Percentiles rank a stretch among this genome's conserved stretches.
phyloP scores from a whole-genome alignment of 2,329 filamentous ascomycete species.

The Cercospora zeina region DNA sequence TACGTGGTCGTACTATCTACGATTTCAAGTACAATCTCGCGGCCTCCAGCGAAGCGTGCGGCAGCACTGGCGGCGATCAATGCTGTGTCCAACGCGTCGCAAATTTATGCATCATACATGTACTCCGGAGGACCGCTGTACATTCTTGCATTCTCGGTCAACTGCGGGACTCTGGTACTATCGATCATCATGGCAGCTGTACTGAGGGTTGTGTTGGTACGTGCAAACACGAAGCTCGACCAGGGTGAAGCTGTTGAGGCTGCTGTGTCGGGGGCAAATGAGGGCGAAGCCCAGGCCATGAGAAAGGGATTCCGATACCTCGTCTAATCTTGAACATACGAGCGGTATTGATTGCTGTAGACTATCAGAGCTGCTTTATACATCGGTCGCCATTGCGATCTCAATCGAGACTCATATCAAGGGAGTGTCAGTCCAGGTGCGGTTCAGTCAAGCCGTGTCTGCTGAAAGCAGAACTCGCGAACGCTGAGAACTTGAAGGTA shows the following conservation, averaged over 20 bases:
- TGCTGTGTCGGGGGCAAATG: conserved; percentile 51
- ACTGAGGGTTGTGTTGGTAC: conserved; percentile 62
- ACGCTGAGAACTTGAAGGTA: no score
- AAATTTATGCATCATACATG: conserved; percentile 58
- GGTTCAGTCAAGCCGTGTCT: neutral
- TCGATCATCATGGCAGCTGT: conserved; percentile 64
- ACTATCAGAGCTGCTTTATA: neutral
- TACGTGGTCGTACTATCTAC: conserved; percentile 70
- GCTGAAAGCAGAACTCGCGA: no score
- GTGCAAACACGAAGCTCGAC: conserved; percentile 70
- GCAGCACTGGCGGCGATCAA: conserved; percentile 76
- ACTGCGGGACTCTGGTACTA: conserved; percentile 61
- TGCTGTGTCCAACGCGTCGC: conserved; percentile 63
- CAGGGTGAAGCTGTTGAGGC: conserved; percentile 58
- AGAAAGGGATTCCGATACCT: conserved; percentile 67
- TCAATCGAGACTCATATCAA: neutral
- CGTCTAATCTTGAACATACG: conserved; percentile 20
- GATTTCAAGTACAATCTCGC: conserved; percentile 73
- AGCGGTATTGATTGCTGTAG: neutral
- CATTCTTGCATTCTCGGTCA: conserved; percentile 40
- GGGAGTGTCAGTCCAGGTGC: neutral
- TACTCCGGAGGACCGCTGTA: conserved; percentile 39
- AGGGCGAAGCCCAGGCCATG: conserved; percentile 55
- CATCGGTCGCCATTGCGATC: neutral
- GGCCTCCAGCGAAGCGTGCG: conserved; percentile 72